Base-by-base conservation (phyloP, 805 yeast genomes). In the Schwanniomyces vanrijiae region DNA sequence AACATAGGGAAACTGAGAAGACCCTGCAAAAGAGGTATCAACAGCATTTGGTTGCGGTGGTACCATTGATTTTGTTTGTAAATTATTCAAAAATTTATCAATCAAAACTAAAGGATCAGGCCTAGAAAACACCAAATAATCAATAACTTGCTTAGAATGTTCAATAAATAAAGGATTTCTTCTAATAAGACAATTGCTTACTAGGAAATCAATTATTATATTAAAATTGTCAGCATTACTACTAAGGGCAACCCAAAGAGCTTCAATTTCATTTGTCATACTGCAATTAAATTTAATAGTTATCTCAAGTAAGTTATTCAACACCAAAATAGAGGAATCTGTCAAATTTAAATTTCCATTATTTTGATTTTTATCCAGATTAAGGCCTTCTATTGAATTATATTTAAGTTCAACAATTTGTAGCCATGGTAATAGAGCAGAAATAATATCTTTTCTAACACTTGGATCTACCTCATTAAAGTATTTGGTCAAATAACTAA, bases 241-340 rank as follows among this genome's bases (percentile, higher is more conserved):
- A 1, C 95, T 96, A n/a, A 94, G 71, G 0, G 97, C 92, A 4
- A 88, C 90, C 99, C 99, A 94, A 19, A 94, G 66, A 0, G 96
- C 96, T 62, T 91, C 97, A 9, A 94, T 89, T 56, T 90, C 98
- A 56, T 86, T 86, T 38, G 89, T 88, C 54, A 89, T 82, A 11
- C 75, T 73, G 40, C 85, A 84, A 43, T 91, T 82, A 55, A 85
- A 88, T 48, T 82, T 82, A 31, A 90, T 82, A 0, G 97, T 90
- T 34, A 94, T 85, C 55, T 89, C 97, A 62, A 91, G 82, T 45
- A 92, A 67, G 52, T 91, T 90, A 51, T 79, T 80, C 54, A 92
- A 59, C 1, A 90, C 89, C 95, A 91, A 89, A 42, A 76, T 62
- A 1, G 74, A 68, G 0, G 66, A 44, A 1, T 62, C 45, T 14